phyloP scores from a whole-genome alignment of 768 basidiomycete species.

The Lactarius pseudohatsudake region DNA sequence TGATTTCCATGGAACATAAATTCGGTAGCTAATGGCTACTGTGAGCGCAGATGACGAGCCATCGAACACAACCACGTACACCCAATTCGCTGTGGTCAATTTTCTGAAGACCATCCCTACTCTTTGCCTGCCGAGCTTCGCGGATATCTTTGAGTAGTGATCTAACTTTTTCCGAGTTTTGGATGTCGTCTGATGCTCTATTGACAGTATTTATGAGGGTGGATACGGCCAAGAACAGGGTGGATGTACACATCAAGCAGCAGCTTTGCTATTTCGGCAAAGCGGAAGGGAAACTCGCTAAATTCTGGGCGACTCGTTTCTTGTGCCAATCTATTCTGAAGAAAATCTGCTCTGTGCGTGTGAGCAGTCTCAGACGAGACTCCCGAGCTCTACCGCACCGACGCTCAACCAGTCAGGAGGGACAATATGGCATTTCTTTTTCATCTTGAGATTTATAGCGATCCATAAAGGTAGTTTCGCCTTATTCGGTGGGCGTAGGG shows the following conservation, averaged over 20 bases:
- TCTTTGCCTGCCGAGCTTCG: constrained; percentile 93
- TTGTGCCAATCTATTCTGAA: constrained; percentile 68
- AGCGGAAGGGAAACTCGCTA: constrained; percentile 81
- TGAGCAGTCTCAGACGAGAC: not conserved
- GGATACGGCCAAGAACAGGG: not conserved
- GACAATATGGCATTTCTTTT: constrained; percentile 92
- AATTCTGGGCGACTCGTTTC: constrained; percentile 78
- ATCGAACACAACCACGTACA: constrained; percentile 44
- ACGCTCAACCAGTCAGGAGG: constrained; percentile 87
- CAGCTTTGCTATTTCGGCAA: constrained; percentile 87
- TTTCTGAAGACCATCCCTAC: constrained; percentile 76
- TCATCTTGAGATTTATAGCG: constrained; percentile 88
- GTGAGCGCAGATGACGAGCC: constrained; percentile 7
- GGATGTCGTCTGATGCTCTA: constrained; percentile 89
- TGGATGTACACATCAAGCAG: constrained; percentile 86
- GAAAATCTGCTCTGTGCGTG: constrained; percentile 57
- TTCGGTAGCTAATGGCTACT: constrained; percentile 63
- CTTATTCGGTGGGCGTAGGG: constrained; percentile 84
- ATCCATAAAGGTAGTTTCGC: constrained; percentile 94
- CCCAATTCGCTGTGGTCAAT: constrained; percentile 81
- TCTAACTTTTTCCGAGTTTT: constrained; percentile 79
- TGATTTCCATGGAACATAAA: constrained; percentile 88
- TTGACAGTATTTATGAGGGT: not conserved
- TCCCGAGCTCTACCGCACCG: constrained; percentile 51
- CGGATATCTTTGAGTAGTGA: constrained; percentile 91